Conservation (phyloP, 495 filamentous ascomycete genomes). For the Annulohypoxylon stygium region DNA sequence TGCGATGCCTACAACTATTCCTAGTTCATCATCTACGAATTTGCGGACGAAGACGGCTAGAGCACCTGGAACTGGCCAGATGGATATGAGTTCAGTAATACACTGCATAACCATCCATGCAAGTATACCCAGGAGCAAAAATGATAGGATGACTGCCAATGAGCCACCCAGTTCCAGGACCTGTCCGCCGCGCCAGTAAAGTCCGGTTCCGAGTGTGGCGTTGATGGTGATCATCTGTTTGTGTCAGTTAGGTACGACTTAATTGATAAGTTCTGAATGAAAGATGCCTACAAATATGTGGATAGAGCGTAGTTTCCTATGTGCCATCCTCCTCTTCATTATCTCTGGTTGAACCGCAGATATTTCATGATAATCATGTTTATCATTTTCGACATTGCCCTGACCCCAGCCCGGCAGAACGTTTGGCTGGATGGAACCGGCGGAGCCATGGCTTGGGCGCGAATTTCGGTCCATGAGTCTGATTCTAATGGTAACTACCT, state of each 20-base stretch:
- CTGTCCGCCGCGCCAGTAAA: conserved; percentile 62
- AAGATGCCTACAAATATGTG: conserved; percentile 59
- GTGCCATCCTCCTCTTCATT: conserved; percentile 35
- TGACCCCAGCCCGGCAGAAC: background rate
- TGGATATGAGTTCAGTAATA: conserved; percentile 63
- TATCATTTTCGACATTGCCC: background rate
- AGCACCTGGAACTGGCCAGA: conserved; percentile 64
- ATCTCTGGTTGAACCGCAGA: conserved; percentile 11
- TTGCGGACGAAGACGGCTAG: conserved; percentile 61
- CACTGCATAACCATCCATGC: conserved; percentile 63
- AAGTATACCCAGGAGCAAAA: conserved; percentile 57
- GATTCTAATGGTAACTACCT: background rate
- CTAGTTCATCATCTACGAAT: conserved; percentile 64
- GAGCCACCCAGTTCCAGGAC: conserved; percentile 60
- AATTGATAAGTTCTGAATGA: background rate
- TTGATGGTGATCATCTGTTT: conserved; percentile 59
- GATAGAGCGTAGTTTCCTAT: conserved; percentile 55
- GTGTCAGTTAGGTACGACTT: background rate
- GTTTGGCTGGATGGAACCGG: background rate
- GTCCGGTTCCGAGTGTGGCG: conserved; percentile 61
- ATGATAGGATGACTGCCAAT: conserved; percentile 59
- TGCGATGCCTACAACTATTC: conserved; percentile 59
- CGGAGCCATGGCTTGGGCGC: background rate
- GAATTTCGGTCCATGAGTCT: background rate
- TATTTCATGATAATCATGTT: background rate